A percentile compares a stretch with the other conserved stretches of the same genome.
These are phyloP conservation scores for Dendrobium huoshanense DNA, from an alignment of 106 monocot genomes.

Conservation along the genomic window DNA sequence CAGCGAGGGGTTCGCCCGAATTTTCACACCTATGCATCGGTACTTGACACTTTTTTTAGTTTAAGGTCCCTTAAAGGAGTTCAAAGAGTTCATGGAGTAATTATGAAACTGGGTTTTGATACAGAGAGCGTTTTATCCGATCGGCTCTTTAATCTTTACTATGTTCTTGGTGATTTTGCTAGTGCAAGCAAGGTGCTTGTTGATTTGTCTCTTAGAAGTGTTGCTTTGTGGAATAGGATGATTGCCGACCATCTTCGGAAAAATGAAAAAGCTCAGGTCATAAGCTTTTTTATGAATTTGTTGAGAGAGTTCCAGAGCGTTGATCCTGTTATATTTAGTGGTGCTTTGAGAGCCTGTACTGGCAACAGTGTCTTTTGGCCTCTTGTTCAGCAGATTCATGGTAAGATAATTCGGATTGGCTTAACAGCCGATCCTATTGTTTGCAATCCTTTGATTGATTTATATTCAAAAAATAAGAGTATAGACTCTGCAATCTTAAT, in stretches of 20 bases:
- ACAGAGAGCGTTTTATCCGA: constrained; percentile 4
- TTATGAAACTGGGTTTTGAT: constrained; percentile 31
- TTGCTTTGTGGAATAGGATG: constrained; percentile 37
- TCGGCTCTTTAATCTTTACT: constrained; percentile 20
- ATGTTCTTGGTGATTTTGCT: constrained; percentile 13
- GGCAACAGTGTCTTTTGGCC: constrained; percentile 16
- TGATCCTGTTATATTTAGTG: constrained; percentile 17
- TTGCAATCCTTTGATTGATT: constrained; percentile 76
- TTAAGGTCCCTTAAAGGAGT: constrained; percentile 20
- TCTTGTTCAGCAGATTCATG: constrained; percentile 58
- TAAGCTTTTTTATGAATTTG: constrained; percentile 28
- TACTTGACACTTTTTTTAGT: constrained; percentile 21
- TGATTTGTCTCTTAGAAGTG: constrained; percentile 30
- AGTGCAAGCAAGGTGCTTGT: constrained; percentile 35
- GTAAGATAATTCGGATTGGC: constrained; percentile 33
- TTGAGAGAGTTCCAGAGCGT: constrained; percentile 19
- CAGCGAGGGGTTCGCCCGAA: constrained; percentile 11
- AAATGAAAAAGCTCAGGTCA: constrained; percentile 15
- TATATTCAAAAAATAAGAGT: constrained; percentile 50
- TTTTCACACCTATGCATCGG: constrained; percentile 19
- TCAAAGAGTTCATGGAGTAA: constrained; percentile 24
- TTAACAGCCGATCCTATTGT: constrained; percentile 26
- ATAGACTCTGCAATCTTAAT: constrained; percentile 36
- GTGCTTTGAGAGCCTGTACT: constrained; percentile 45
- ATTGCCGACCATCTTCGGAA: constrained; percentile 24